Percentiles rank a stretch among this genome's conserved stretches.
phyloP scores from a whole-genome alignment of 73 alveolate genomes.

The Blepharisma japonicum region DNA sequence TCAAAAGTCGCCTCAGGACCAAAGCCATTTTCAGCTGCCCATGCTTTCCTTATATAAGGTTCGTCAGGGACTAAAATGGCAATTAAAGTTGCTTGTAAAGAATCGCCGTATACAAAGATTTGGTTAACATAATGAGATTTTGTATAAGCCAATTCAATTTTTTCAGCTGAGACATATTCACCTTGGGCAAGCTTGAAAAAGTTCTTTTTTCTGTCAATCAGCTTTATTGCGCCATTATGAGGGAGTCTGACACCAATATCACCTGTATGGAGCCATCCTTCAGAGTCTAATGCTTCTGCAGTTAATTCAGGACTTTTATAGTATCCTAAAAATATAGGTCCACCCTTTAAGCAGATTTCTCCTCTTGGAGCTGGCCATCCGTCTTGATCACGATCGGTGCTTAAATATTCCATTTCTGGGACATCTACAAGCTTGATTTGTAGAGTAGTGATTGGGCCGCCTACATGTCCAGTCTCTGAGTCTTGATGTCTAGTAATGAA shows the following conservation, averaged over 20 bases:
- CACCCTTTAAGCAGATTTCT: slow-evolving; percentile 86
- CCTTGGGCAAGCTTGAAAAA: slow-evolving; percentile 94
- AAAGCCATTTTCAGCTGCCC: background rate
- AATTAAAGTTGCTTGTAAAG: slow-evolving; percentile 76
- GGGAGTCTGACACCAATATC: slow-evolving; percentile 79
- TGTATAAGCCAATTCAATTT: slow-evolving; percentile 76
- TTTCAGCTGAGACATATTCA: slow-evolving; percentile 97
- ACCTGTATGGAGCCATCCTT: slow-evolving; percentile 97
- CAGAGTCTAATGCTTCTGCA: slow-evolving; percentile 68
- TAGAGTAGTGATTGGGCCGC: slow-evolving; percentile 68
- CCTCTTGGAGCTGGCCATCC: slow-evolving; percentile 91
- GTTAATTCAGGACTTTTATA: slow-evolving; percentile 73
- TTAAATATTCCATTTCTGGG: slow-evolving; percentile 79
- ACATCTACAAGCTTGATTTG: slow-evolving; percentile 81
- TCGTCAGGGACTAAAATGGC: slow-evolving; percentile 86
- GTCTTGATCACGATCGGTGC: slow-evolving; percentile 65
- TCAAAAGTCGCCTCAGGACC: slow-evolving; percentile 1
- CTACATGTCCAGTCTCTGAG: slow-evolving; percentile 74
- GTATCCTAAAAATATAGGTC: slow-evolving; percentile 72
- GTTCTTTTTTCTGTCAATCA: slow-evolving; percentile 91
- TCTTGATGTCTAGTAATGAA: slow-evolving; percentile 59
- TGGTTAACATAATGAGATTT: slow-evolving; percentile 73
- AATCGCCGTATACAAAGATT: slow-evolving; percentile 93
- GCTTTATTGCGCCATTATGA: slow-evolving; percentile 60
- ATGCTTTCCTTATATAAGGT: slow-evolving; percentile 49